phyloP scores from a whole-genome alignment of 495 filamentous ascomycete species.

The Oidiodendron maius region DNA sequence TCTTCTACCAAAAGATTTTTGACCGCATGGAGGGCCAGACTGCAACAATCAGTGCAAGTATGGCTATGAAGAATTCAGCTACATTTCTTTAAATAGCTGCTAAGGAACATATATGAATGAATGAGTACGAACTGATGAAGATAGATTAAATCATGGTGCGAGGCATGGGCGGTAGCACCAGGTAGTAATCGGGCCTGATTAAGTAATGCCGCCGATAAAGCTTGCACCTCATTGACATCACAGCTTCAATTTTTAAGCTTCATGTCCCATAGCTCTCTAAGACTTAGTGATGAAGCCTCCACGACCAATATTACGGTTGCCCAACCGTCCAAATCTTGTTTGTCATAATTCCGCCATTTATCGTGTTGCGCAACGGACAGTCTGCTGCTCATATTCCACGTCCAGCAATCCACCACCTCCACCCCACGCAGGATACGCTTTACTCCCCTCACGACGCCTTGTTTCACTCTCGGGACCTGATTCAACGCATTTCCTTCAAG shows the following conservation, averaged over 20 bases:
- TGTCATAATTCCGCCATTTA: not conserved
- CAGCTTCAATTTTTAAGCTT: not conserved
- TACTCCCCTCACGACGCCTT: slow-evolving; percentile 65
- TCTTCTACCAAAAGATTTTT: not conserved
- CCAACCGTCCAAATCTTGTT: not conserved
- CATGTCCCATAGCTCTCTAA: not conserved
- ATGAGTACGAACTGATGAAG: too few species aligned
- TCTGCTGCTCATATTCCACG: not conserved
- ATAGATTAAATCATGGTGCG: too few species aligned
- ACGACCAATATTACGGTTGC: not conserved
- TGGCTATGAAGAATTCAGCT: too few species aligned
- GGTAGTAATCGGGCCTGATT: too few species aligned
- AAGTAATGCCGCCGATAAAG: too few species aligned
- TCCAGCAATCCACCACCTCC: slow-evolving; percentile 18
- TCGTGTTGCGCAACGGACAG: too few species aligned
- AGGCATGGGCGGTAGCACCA: too few species aligned
- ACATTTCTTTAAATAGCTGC: too few species aligned
- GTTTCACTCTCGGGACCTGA: slow-evolving; percentile 75
- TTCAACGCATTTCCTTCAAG: slow-evolving; percentile 79
- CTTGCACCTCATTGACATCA: too few species aligned
- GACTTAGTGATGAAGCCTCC: slow-evolving; percentile 13
- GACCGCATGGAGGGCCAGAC: too few species aligned
- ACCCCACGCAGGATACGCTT: slow-evolving; percentile 41
- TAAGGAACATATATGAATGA: too few species aligned
- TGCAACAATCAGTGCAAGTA: too few species aligned